phyloP scores from a whole-genome alignment of 306 rosid genomes.

The Dalbergia oliveri region DNA sequence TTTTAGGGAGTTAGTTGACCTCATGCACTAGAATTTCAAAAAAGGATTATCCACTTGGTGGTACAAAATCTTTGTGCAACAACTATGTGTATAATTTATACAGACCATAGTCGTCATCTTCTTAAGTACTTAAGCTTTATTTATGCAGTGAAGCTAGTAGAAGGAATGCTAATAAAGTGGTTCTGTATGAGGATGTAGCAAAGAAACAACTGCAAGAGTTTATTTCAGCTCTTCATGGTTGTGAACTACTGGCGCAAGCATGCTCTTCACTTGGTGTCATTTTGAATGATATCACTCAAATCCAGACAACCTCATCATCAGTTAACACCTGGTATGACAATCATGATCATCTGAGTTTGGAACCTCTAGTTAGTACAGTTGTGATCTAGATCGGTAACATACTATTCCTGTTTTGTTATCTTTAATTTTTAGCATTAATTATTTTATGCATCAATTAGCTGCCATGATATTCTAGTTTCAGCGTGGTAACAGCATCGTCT shows the following conservation, averaged over 20 bases:
- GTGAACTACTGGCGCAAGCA: slow-evolving; percentile 82
- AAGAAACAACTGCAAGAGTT: slow-evolving; percentile 88
- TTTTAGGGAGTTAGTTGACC: slow-evolving; percentile 81
- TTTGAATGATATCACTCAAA: slow-evolving; percentile 58
- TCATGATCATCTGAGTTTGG: slow-evolving; percentile 42
- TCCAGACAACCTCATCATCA: slow-evolving; percentile 70
- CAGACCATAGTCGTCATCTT: slow-evolving; percentile 8
- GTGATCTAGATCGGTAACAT: slow-evolving; percentile 33
- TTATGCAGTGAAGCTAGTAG: slow-evolving; percentile 82
- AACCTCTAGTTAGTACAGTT: slow-evolving; percentile 71
- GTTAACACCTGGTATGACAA: slow-evolving; percentile 77
- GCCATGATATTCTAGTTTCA: slow-evolving; percentile 30
- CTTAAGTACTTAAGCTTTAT: slow-evolving; percentile 44
- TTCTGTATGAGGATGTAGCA: slow-evolving; percentile 87
- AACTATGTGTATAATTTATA: neutral
- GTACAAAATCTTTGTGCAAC: slow-evolving; percentile 52
- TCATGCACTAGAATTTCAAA: slow-evolving; percentile 71
- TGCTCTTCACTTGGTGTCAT: slow-evolving; percentile 70
- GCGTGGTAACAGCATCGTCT: slow-evolving; percentile 12
- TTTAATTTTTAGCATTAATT: neutral
- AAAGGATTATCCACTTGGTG: slow-evolving; percentile 78
- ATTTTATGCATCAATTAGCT: slow-evolving; percentile 29
- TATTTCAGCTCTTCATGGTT: slow-evolving; percentile 80
- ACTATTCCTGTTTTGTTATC: slow-evolving; percentile 29
- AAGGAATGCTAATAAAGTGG: slow-evolving; percentile 85